Base-by-base conservation (phyloP, 768 basidiomycete species). In the Podaxis mareebaensis region DNA sequence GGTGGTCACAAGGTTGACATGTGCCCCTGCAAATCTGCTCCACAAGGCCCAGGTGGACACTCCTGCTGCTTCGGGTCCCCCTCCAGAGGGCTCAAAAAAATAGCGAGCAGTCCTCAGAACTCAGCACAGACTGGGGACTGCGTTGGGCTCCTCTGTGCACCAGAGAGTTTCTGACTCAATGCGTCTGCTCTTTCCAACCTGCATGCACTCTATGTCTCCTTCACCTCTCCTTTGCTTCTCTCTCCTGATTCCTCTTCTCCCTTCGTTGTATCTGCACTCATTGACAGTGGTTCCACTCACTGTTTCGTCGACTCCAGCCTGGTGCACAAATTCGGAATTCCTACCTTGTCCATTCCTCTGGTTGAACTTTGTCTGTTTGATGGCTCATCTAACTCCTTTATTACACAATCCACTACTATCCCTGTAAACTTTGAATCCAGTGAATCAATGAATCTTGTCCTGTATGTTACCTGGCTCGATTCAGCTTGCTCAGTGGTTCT, bases 361-460 rank as follows among this genome's bases (percentile, higher is more conserved):
- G 11, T 56, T 20, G 39, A 56, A 28, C 40, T 56, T 22, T 13
- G 22, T 39, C 33, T 63, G 17, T 63, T 63, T 63, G 61, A 63
- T 38, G 42, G 61, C 13, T 39, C 54, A 10, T 44, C 53, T 11
- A 63, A 63, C 30, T 10, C 60, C 11, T 53, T 12, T n/a, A 53
- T 53, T 13, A 33, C 26, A 2, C 33, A 60, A 44, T 4, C 22
- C 3, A 2, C 39, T 17, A 30, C 12, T 59, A 20, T 24, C 24
- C 24, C 24, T 24, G 24, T 24, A 24, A 24, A 22, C 22, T 22
- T 22, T 22, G 22, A 22, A 22, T 22, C 22, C 1, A 1, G 22
- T 22, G 22, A 22, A 22, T 22, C 22, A 22, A 22, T 22, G 22
- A 22, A 22, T 22, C 22, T 22, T 22, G 22, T 22, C 22, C 22